phyloP scores from a whole-genome alignment of 176 grass and related monocot genomes.

The Echinochloa phyllopogon region DNA sequence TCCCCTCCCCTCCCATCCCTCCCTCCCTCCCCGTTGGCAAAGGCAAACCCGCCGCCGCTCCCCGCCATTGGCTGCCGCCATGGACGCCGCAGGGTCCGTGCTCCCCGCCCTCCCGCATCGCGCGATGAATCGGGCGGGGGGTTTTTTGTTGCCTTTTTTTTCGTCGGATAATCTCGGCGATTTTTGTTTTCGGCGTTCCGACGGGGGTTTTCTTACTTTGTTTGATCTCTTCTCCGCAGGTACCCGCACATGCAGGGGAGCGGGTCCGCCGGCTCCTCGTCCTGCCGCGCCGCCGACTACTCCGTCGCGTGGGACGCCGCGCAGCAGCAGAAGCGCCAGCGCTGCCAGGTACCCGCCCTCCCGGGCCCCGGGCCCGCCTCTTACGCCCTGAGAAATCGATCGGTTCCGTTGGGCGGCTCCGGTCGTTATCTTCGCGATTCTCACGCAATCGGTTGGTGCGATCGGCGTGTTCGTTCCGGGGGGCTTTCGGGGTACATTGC shows the following conservation, averaged over 20 bases:
- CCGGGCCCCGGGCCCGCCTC: not conserved
- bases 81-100: conserved; percentile 49
- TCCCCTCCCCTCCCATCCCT: not conserved
- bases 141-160: not conserved
- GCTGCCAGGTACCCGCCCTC: conserved; percentile 50
- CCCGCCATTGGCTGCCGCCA: conserved; percentile 26
- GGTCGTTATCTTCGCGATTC: not conserved
- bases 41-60: not conserved
- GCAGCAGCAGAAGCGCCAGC: conserved; percentile 61
- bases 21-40: no score
- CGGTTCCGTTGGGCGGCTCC: not conserved
- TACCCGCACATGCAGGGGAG: conserved; percentile 33
- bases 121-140: no score
- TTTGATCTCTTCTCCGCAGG: conserved; percentile 35
- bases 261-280: conserved; percentile 31
- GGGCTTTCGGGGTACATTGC: not conserved
- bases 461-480: not conserved
- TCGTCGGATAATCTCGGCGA: not conserved
- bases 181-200: not conserved
- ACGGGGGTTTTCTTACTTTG: not conserved
- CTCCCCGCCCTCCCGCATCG: not conserved
- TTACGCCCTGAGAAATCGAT: not conserved
- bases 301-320: conserved; percentile 41
- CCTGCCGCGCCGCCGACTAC: conserved; percentile 54
- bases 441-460: not conserved